A percentile compares a stretch with the other conserved stretches of the same genome.
Conservation (phyloP, 2,329 filamentous ascomycete species). For the Dothidotthia symphoricarpi region DNA sequence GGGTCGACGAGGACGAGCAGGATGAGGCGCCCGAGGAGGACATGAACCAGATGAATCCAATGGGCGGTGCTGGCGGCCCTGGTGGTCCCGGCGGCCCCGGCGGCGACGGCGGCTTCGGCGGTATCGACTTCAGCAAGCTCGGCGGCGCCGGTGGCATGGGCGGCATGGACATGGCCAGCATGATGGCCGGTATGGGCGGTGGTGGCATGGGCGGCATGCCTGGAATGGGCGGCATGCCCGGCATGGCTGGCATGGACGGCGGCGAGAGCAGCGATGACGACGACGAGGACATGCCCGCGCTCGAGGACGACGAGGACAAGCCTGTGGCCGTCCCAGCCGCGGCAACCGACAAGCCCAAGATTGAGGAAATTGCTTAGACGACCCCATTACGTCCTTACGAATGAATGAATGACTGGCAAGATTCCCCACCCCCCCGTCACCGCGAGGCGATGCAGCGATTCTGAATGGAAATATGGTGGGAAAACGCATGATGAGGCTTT, state of each 20-base stretch:
- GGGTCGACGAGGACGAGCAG: slow-evolving; percentile 98
- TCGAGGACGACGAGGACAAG: slow-evolving; percentile 46
- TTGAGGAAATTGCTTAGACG: slow-evolving; percentile 46
- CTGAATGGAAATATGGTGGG: too few species aligned
- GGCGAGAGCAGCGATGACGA: slow-evolving; percentile 52
- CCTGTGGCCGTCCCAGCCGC: slow-evolving; percentile 28
- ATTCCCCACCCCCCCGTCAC: neutral
- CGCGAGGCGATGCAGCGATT: slow-evolving; percentile 8
- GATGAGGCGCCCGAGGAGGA: slow-evolving; percentile 80
- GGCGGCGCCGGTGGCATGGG: slow-evolving; percentile 46
- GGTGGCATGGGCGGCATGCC: slow-evolving; percentile 23
- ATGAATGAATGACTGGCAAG: slow-evolving; percentile 10
- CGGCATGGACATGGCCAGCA: slow-evolving; percentile 33
- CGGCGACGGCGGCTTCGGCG: slow-evolving; percentile 70
- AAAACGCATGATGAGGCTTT: too few species aligned
- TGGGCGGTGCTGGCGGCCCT: slow-evolving; percentile 41
- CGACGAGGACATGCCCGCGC: slow-evolving; percentile 74
- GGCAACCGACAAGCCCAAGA: slow-evolving; percentile 43
- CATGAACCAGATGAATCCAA: slow-evolving; percentile 56
- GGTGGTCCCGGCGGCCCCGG: slow-evolving; percentile 17
- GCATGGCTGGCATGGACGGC: slow-evolving; percentile 21
- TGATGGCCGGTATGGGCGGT: slow-evolving; percentile 35
- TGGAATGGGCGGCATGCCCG: slow-evolving; percentile 22
- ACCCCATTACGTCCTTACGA: slow-evolving; percentile 12
- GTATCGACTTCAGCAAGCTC: slow-evolving; percentile 93